These are phyloP conservation scores for Pharus latifolius DNA, from an alignment of 176 grass and related monocot genomes.

Conservation along the genomic window DNA sequence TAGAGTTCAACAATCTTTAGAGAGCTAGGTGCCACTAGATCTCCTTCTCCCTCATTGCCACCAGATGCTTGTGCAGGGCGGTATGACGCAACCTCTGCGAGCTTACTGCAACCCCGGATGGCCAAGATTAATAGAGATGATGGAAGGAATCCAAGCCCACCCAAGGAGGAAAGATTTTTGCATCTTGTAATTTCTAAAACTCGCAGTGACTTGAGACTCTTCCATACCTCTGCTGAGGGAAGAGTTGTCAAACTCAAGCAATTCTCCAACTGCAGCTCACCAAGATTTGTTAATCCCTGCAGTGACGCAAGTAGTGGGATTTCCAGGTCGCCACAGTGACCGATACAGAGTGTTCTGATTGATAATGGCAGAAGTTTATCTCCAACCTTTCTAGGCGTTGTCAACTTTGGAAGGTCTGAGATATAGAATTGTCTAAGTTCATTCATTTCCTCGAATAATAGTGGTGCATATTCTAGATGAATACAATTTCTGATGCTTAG, in stretches of 20 bases:
- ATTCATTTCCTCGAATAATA: constrained; percentile 3
- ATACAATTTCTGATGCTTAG: fast-evolving
- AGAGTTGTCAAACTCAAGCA: not conserved
- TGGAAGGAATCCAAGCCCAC: not conserved
- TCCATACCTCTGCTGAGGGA: not conserved
- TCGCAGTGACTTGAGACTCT: not conserved
- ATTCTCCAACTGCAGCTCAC: fast-evolving
- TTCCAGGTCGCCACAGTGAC: not conserved
- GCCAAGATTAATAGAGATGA: fast-evolving
- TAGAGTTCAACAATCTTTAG: fast-evolving
- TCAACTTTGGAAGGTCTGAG: not conserved
- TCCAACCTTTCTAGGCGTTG: not conserved
- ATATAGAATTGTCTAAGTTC: not conserved
- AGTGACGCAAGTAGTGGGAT: not conserved
- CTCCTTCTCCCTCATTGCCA: not conserved
- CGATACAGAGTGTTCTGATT: not conserved
- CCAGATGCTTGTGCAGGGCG: not conserved
- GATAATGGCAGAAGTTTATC: not conserved
- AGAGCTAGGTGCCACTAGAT: not conserved
- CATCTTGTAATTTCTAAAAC: fast-evolving
- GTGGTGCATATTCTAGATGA: not conserved
- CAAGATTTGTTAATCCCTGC: not conserved
- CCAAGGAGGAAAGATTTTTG: not conserved
- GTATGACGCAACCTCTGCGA: not conserved
- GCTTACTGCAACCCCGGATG: not conserved